phyloP scores from a whole-genome alignment of 2,329 filamentous ascomycete genomes.

The Herpotrichia juniperi region DNA sequence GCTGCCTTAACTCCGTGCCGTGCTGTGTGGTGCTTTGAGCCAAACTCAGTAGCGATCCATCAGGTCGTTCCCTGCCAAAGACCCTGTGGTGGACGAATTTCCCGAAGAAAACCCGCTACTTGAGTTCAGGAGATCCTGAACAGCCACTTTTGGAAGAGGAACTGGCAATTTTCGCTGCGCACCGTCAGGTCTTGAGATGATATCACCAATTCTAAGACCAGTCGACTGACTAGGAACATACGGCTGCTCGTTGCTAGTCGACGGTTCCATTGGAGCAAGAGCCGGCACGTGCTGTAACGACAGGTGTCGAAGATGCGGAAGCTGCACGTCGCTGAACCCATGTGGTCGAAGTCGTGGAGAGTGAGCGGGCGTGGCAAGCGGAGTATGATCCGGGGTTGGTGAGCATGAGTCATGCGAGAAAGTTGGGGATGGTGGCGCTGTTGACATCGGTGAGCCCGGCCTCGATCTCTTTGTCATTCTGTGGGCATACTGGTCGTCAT shows the following conservation, averaged over 20 bases:
- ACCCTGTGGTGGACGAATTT: constrained; percentile 77
- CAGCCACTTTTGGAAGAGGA: constrained; percentile 86
- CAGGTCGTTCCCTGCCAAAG: constrained; percentile 67
- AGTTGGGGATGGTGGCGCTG: constrained; percentile 92
- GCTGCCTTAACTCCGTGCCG: constrained; percentile 41
- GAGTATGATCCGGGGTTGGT: constrained; percentile 96
- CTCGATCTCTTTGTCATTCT: constrained; percentile 85
- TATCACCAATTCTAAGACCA: constrained; percentile 86
- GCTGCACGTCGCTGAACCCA: constrained; percentile 72
- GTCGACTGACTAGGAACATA: constrained; percentile 62
- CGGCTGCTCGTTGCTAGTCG: constrained; percentile 64
- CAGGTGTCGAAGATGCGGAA: constrained; percentile 82
- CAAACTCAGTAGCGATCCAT: constrained; percentile 39
- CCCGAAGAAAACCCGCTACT: constrained; percentile 73
- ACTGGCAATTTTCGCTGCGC: constrained; percentile 90
- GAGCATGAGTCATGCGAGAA: constrained; percentile 96
- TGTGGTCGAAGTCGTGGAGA: constrained; percentile 88
- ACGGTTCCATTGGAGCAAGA: constrained; percentile 73
- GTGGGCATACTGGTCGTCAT: constrained; percentile 79
- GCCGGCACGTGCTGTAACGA: constrained; percentile 70
- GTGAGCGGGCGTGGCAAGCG: constrained; percentile 93
- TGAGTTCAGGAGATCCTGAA: constrained; percentile 78
- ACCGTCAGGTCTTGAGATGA: constrained; percentile 87
- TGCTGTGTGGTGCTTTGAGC: constrained; percentile 25
- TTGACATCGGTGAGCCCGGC: constrained; percentile 93